Evolutionary conservation across 106 monocot species (phyloP).

Genomic region (Dioscorea zingiberensis): DNA sequence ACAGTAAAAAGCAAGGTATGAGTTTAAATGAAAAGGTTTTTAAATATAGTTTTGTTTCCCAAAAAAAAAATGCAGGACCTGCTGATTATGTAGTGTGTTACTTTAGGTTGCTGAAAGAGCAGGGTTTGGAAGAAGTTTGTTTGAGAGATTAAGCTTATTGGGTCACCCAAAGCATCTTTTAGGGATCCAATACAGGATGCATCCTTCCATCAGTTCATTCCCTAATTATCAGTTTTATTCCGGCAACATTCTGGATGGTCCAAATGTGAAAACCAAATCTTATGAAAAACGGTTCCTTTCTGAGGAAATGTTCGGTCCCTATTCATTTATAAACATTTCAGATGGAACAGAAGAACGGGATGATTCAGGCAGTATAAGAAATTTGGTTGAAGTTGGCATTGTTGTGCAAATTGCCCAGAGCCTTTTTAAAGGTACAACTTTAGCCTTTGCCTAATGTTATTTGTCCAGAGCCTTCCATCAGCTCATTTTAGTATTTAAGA

Average conservation of each 20-base stretch:
- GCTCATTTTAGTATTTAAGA: too few species aligned
- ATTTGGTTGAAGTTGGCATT: conserved; percentile 49
- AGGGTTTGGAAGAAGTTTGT: conserved; percentile 21
- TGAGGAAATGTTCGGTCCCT: conserved; percentile 25
- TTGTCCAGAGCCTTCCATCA: conserved; percentile 18
- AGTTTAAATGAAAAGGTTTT: background rate
- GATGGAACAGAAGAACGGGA: conserved; percentile 36
- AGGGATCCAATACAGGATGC: conserved; percentile 4
- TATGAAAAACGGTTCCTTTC: conserved; percentile 23
- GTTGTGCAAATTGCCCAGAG: conserved; percentile 19
- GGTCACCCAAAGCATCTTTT: conserved; percentile 16
- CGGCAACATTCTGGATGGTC: conserved; percentile 29
- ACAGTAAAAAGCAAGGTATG: background rate
- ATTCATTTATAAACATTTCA: conserved; percentile 46
- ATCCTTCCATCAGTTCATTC: conserved; percentile 15
- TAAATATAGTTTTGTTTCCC: background rate
- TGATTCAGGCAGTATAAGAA: conserved; percentile 36
- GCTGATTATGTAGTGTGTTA: too few species aligned
- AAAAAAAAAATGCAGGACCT: background rate
- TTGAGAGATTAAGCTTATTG: conserved; percentile 15
- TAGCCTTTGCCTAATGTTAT: too few species aligned
- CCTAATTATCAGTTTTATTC: conserved; percentile 47
- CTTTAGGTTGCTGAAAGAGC: conserved; percentile 28
- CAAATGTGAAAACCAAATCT: conserved; percentile 22
- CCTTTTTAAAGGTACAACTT: conserved; percentile 18